A percentile compares a stretch with the other conserved stretches of the same genome.
These are phyloP conservation scores for Corinectria fuckeliana DNA, from an alignment of 2,329 filamentous ascomycete genomes.

Conservation along the genomic window DNA sequence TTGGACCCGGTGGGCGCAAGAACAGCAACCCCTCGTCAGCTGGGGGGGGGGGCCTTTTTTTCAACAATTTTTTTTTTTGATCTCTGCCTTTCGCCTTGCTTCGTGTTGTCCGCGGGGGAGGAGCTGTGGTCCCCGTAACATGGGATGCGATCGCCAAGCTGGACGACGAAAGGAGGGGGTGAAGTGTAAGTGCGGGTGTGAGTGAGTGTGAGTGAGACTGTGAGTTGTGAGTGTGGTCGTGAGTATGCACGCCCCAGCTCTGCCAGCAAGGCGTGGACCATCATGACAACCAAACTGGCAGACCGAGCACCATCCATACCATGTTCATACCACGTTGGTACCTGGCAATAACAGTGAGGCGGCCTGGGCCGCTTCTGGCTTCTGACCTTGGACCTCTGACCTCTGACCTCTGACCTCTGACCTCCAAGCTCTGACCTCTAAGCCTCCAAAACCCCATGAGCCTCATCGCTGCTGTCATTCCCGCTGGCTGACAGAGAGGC, in stretches of 20 bases:
- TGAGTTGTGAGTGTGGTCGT: too few relatives aligned
- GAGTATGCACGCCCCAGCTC: too few relatives aligned
- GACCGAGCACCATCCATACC: not conserved
- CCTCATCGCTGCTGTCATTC: not conserved
- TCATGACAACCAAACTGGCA: slow-evolving; percentile 1
- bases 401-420: too few relatives aligned
- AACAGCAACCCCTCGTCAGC: too few relatives aligned
- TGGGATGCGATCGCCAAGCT: too few relatives aligned
- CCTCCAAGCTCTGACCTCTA: too few relatives aligned
- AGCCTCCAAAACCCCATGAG: too few relatives aligned
- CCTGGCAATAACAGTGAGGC: too few relatives aligned
- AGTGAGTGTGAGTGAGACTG: not conserved
- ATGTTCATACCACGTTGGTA: not conserved
- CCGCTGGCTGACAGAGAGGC: slow-evolving; percentile 22
- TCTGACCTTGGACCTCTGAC: too few relatives aligned
- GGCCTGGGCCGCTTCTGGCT: too few relatives aligned
- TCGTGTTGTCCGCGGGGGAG: not conserved
- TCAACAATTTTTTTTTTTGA: not conserved
- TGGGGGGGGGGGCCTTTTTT: not conserved
- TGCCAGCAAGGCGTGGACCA: not conserved
- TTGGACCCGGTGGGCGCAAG: slow-evolving; percentile 9
- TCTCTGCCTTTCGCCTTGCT: too few relatives aligned
- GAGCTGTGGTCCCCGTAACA: not conserved
- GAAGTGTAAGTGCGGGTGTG: not conserved
- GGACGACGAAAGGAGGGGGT: not conserved